These are phyloP conservation scores for Nyctanthes arbortristis DNA, from an alignment of 257 asterid species.

Conservation along the genomic window DNA sequence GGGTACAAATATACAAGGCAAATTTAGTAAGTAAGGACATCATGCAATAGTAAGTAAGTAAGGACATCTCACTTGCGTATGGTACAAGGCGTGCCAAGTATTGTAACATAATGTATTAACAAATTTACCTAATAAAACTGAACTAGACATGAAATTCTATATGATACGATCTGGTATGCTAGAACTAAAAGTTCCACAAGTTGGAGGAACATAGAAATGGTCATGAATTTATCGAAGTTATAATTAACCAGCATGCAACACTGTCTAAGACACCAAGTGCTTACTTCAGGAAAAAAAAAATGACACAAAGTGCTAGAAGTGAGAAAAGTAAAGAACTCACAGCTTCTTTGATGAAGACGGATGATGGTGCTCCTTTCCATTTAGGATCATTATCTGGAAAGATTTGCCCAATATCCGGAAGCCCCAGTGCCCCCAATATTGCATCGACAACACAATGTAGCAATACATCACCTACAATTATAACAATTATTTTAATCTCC, in stretches of 20 bases:
- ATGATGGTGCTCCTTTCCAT: conserved; percentile 96
- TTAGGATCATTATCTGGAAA: conserved; percentile 96
- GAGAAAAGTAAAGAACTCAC: conserved; percentile 40
- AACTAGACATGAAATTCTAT: background rate
- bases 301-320: background rate
- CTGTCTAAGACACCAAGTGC: background rate
- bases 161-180: background rate
- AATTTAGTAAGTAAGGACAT: too few relatives aligned
- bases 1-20: too few relatives aligned
- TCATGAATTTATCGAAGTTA: background rate
- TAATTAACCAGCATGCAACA: too few relatives aligned
- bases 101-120: background rate
- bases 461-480: conserved; percentile 76
- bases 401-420: conserved; percentile 93
- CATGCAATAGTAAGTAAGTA: too few relatives aligned
- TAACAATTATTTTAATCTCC: conserved; percentile 8
- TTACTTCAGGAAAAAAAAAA: too few relatives aligned
- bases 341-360: conserved; percentile 81
- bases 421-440: conserved; percentile 90
- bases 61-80: too few relatives aligned
- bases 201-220: background rate
- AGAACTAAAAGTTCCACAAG: background rate
- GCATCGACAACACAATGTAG: conserved; percentile 98
- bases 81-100: background rate
- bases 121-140: background rate